Percentiles rank a stretch among this genome's conserved stretches.
phyloP scores from a whole-genome alignment of 768 basidiomycete genomes.

The Rhodotorula toruloides region DNA sequence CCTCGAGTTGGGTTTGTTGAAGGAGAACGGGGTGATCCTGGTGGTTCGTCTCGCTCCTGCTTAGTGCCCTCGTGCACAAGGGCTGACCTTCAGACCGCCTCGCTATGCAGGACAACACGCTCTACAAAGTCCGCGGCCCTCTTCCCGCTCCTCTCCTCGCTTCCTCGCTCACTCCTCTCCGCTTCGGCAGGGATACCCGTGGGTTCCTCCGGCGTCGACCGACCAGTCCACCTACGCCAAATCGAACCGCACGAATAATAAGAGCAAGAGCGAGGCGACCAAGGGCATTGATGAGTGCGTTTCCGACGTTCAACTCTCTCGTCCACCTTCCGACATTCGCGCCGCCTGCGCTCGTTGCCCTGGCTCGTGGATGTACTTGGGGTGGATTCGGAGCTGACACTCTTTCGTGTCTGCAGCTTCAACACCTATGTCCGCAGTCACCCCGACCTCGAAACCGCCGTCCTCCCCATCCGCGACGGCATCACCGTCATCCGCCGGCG shows the following conservation, averaged over 20 bases:
- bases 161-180: background rate
- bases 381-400: no score
- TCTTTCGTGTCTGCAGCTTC: slow-evolving; percentile 7
- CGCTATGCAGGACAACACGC: slow-evolving; percentile 37
- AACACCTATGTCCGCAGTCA: slow-evolving; percentile 13
- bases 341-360: no score
- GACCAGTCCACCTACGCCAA: background rate
- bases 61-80: no score
- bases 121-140: slow-evolving; percentile 24
- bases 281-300: slow-evolving; percentile 8
- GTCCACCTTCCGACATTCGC: background rate
- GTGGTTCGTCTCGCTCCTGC: slow-evolving; percentile 15
- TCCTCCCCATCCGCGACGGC: slow-evolving; percentile 24
- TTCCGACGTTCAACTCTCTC: no score
- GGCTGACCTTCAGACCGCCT: no score
- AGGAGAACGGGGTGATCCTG: slow-evolving; percentile 32
- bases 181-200: background rate
- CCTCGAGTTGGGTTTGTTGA: slow-evolving; percentile 17
- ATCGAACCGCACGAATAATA: background rate
- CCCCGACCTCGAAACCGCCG: background rate
- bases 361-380: no score
- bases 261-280: background rate
- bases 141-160: background rate
- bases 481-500: slow-evolving; percentile 25
- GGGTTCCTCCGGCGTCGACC: background rate